Evolutionary conservation across 108 stramenopile genomes (phyloP).

Genomic region (Nitzschia sp.): DNA sequence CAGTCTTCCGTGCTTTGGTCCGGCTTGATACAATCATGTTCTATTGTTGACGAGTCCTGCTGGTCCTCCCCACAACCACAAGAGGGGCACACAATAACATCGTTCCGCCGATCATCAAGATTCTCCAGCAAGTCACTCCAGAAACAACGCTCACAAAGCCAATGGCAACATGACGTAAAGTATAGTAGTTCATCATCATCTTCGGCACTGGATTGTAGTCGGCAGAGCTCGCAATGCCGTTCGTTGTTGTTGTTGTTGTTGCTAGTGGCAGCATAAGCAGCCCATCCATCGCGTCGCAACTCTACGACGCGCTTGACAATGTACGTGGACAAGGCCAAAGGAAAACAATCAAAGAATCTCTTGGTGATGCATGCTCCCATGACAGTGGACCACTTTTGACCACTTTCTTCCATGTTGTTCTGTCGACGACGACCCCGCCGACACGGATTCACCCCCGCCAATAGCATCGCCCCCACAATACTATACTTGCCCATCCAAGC

Average conservation of each 20-base stretch:
- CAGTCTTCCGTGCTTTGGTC: slow-evolving; percentile 11
- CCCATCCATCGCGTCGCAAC: slow-evolving; percentile 52
- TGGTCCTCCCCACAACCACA: neutral
- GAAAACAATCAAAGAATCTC: slow-evolving; percentile 63
- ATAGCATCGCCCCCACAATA: slow-evolving; percentile 58
- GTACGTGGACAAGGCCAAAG: slow-evolving; percentile 58
- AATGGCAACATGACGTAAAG: slow-evolving; percentile 38
- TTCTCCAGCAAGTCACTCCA: slow-evolving; percentile 62
- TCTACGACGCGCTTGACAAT: slow-evolving; percentile 66
- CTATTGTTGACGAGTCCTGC: no score
- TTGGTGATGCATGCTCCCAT: slow-evolving; percentile 39
- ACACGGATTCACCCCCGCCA: slow-evolving; percentile 73
- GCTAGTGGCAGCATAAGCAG: neutral
- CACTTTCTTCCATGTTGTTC: neutral
- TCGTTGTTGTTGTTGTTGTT: neutral
- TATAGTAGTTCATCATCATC: neutral
- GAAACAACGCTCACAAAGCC: slow-evolving; percentile 63
- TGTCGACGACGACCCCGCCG: slow-evolving; percentile 16
- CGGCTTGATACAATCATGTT: neutral
- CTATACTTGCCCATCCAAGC: slow-evolving; percentile 59
- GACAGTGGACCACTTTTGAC: slow-evolving; percentile 3
- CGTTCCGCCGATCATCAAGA: slow-evolving; percentile 42
- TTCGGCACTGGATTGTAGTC: no score
- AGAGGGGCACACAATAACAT: slow-evolving; percentile 2
- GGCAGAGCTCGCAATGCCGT: neutral